Base-by-base conservation (phyloP, 2,329 filamentous ascomycete species). In the Trichoderma sp. region DNA sequence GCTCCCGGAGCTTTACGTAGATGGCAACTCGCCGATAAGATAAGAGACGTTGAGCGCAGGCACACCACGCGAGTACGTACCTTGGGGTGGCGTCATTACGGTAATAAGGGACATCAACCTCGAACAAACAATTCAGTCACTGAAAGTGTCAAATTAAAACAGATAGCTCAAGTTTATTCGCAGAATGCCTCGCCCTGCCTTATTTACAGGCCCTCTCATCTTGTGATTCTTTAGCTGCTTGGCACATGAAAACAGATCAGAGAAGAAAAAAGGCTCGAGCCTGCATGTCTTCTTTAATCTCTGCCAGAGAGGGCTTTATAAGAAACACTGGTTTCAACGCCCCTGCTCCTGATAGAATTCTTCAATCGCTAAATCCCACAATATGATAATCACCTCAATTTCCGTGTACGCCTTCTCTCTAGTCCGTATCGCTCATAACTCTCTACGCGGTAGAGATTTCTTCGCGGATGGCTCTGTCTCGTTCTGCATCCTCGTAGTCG, bases 341-440 rank as follows among this genome's bases (percentile, higher is more conserved):
- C 66, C 43, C 60, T 64, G 37, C 59, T 68, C 66, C 52, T 59
- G n/a, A 52, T 54, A 68, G 32, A 64, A 54, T 55, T 46, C 37
- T 68, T 59, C 52, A 64, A 21, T 58, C 59, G 66, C 59, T 64
- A 68, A 68, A 58, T 24, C 37, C 28, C 59, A 51, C 43, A 60
- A 39, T 58, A 34, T 34, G 26, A 55, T 37, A 56, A 18, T 55
- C 21, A 39, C 34, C 14, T 34, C 18, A 14, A 14, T 13, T 18
- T n/a, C 14, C 37, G 18, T 34, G n/a, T 49, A 55, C 28, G n/a
- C 52, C 24, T 24, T 16, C 5, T 4, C 52, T 18, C 30, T 18
- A n/a, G 43, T 39, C 14, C 8, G 5, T 30, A 32, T 46, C 39
- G 37, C 16, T 56, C 54, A 51, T 51, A 37, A 14, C 28, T 21